Base-by-base conservation (phyloP, 2,329 filamentous ascomycete genomes). In the Claviceps spartinae region DNA sequence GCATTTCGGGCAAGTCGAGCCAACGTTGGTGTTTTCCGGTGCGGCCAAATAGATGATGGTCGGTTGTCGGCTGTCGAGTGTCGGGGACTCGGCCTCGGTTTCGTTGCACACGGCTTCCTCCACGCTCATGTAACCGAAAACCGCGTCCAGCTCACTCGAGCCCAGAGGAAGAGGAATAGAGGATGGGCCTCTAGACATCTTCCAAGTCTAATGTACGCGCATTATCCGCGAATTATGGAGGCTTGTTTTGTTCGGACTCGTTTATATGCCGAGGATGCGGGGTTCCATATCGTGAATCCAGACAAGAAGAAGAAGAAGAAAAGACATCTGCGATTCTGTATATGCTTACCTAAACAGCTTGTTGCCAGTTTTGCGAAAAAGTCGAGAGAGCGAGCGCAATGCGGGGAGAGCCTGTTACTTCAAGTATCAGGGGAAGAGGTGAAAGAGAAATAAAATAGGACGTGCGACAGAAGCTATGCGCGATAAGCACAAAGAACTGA, bases 401-500 rank as follows among this genome's bases (percentile, higher is more conserved):
- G 30, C 14, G 16, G 9, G 14, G 41, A 22, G 30, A 13, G 13
- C 13, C 30, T 34, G 30, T 34, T 14, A 18, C 18, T n/a, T n/a
- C 14, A 43, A 13, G 16, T n/a, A 9, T 26, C 14, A 8, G 38
- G 14, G 9, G 30, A 4, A 38, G 20, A 22, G 42, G 22, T 24
- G 11, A 34, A 45, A 37, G 41, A 36, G 2, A n/a, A 9, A 14
- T 9, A 22, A 42, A 26, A 45, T 41, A 3, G 16, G 43, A 36
- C 48, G 49, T 49, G 34, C 11, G 20, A 14, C 44, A 40, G 24
- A 36, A 5, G 34, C 30, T 40, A 6, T 36, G 41, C 20, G 20
- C 45, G 48, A 53, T 22, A 45, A 53, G 52, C 48, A 48, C 44
- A 51, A 48, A 43, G 26, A 40, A 30, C 30, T 24, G 48, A 18